These are phyloP conservation scores for Cordyceps militaris DNA, from an alignment of 2,329 filamentous ascomycete genomes.

Conservation along the genomic window DNA sequence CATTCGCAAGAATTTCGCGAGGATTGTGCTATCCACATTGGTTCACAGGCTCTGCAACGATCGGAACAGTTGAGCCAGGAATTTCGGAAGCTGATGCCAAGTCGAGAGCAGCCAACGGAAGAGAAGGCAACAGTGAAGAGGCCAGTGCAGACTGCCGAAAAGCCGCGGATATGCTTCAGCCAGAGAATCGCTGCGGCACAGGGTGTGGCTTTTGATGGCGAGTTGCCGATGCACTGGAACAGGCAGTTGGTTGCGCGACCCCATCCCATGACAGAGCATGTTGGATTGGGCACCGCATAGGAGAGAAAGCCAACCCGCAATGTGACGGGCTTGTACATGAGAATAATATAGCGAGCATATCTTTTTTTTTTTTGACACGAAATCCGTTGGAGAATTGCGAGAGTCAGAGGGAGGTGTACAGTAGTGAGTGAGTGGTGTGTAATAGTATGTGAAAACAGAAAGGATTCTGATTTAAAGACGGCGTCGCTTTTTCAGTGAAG, in stretches of 20 bases:
- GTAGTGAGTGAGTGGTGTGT: too few species aligned
- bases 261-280: neutral
- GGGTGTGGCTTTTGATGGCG: neutral
- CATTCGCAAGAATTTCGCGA: conserved; percentile 23
- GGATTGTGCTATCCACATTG: conserved; percentile 25
- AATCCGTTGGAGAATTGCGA: too few species aligned
- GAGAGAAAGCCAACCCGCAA: neutral
- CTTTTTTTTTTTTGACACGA: neutral
- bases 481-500: too few species aligned
- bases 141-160: neutral
- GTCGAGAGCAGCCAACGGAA: neutral
- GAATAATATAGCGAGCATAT: conserved; percentile 4
- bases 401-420: too few species aligned
- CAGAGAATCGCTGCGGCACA: neutral
- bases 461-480: too few species aligned
- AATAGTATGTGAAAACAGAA: too few species aligned
- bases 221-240: neutral
- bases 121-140: neutral
- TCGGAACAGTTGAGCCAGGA: conserved; percentile 21
- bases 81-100: conserved; percentile 12
- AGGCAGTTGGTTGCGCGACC: neutral
- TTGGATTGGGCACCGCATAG: neutral
- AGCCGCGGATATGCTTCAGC: too few species aligned
- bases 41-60: conserved; percentile 17
- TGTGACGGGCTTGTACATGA: neutral